These are phyloP conservation scores for Stachybotrys elegans DNA, from an alignment of 2,329 filamentous ascomycete species.

Conservation along the genomic window DNA sequence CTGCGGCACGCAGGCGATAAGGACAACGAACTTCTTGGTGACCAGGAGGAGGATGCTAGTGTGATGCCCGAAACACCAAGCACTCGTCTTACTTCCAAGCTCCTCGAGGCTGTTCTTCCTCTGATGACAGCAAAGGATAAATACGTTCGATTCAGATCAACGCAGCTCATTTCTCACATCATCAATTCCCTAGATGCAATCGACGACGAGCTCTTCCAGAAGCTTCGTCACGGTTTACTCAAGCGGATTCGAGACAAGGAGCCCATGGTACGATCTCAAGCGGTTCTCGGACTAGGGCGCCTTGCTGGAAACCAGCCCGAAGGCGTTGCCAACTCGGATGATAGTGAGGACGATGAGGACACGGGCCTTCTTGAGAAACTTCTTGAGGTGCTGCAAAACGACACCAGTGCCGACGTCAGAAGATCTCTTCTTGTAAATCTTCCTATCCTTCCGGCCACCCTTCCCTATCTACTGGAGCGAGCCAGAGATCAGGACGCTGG, in stretches of 20 bases:
- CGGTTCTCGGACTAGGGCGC: conserved; percentile 82
- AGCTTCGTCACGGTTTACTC: conserved; percentile 71
- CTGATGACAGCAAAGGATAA: conserved; percentile 88
- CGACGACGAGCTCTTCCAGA: conserved; percentile 85
- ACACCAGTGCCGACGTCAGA: conserved; percentile 89
- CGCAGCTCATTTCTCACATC: conserved; percentile 84
- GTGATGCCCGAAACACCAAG: conserved; percentile 78
- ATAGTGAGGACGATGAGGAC: conserved; percentile 57
- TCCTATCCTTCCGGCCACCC: conserved; percentile 75
- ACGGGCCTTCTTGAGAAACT: conserved; percentile 76
- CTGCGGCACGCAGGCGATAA: conserved; percentile 66
- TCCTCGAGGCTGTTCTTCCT: conserved; percentile 70
- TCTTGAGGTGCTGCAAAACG: conserved; percentile 84
- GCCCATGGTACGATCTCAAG: conserved; percentile 84
- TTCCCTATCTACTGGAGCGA: conserved; percentile 84
- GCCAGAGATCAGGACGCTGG: conserved; percentile 83
- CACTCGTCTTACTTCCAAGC: conserved; percentile 67
- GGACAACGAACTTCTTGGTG: conserved; percentile 63
- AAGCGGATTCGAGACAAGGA: conserved; percentile 93
- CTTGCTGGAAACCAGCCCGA: conserved; percentile 75
- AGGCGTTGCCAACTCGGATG: conserved; percentile 64
- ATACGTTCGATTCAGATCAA: conserved; percentile 80
- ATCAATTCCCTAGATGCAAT: conserved; percentile 90
- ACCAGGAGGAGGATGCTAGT: conserved; percentile 63
- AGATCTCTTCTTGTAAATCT: conserved; percentile 84